Evolutionary conservation across 129 eudicot genomes (phyloP), one percentile per base, ranked within the genome.

Genomic region (Helichrysum umbraculigerum): DNA sequence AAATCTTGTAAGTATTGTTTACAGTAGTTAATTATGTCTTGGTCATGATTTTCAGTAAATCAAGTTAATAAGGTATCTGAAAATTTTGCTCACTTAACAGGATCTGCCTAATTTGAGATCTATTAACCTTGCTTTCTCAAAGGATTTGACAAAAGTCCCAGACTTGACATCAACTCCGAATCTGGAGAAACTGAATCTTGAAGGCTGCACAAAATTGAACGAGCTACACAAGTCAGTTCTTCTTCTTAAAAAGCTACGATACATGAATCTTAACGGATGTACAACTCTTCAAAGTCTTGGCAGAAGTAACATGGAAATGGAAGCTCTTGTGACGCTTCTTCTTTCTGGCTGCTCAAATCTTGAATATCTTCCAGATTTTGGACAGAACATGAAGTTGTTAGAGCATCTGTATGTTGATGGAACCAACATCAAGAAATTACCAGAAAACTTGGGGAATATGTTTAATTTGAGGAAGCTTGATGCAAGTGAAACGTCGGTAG

Each of bases 51-150:
- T 74, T n/a, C 44, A 67, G 15, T 68, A 22, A 4, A 2, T 42
- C 37, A 6, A 70, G 44, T 34, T 34, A 10, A 1, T 7, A 34
- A 73, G 30, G 41, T 37, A 74, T 39, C 37, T 41, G n/a, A 74
- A 60, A 37, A 22, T 51, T 16, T 25, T 33, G 1, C 62, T 12
- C 60, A 7, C 19, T 17, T 44, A 6, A 66, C 73, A 66, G 80
- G 80, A 51, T 35, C 56, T 66, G 41, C 80, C 73, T 15, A 76
- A 76, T 15, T 76, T 76, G 73, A 66, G 56, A 76, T 76, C 37
- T 51, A 66, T 76, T 76, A 22, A 76, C 15, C 80, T 77, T 20
- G 61, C 69, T 42, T 61, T 74, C 70, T 74, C 70, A 39, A 74
- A 42, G 70, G 41, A 74, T 28, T 41, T 74, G 70, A 16, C 57